Percentiles rank a stretch among this genome's conserved stretches.
These are phyloP conservation scores for Heterococcus sp. DNA, from an alignment of 108 stramenopile species.

Conservation along the genomic window DNA sequence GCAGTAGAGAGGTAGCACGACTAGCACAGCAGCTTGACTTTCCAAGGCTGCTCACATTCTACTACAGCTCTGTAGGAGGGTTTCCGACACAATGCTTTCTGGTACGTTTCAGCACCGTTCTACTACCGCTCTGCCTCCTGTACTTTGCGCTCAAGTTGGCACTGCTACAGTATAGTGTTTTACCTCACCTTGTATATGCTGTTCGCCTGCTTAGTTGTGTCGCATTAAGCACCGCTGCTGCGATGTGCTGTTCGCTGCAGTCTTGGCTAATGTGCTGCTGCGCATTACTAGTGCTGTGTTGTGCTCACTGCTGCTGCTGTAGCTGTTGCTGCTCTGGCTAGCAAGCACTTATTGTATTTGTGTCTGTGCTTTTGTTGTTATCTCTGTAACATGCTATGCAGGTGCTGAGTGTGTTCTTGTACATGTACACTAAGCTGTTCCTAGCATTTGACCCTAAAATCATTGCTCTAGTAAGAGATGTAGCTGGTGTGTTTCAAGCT, in stretches of 20 bases:
- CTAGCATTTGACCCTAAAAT: neutral
- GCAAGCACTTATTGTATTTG: too few species aligned
- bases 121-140: neutral
- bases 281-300: too few species aligned
- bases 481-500: slow-evolving; percentile 13
- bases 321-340: neutral
- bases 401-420: neutral
- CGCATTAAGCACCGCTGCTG: too few species aligned
- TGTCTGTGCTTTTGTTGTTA: neutral
- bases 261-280: neutral
- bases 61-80: neutral
- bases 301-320: neutral
- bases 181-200: neutral
- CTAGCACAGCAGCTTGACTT: neutral
- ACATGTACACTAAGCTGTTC: neutral
- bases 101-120: neutral
- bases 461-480: neutral
- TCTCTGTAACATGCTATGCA: neutral
- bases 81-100: slow-evolving; percentile 5
- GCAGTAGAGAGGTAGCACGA: neutral
- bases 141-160: neutral
- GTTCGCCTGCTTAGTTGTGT: too few species aligned
- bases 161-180: neutral
- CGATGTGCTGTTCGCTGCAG: neutral
- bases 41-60: neutral